Evolutionary conservation across 192 early-diverging fungal species (phyloP), one percentile per base, ranked within the genome.

Genomic region (Dissophora ornata): DNA sequence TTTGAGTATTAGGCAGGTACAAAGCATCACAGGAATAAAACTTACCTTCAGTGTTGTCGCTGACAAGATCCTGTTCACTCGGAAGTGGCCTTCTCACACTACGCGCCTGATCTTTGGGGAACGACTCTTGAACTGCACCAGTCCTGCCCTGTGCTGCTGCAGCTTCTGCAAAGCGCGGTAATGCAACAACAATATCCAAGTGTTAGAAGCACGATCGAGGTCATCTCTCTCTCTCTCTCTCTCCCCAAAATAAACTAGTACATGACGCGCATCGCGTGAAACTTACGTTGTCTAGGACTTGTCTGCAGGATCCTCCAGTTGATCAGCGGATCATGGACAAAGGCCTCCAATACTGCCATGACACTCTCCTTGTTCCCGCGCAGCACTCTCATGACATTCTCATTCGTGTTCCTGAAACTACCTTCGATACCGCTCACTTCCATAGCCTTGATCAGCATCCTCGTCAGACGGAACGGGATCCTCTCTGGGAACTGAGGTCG

Each of bases 371-470:
- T 95, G 86, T 99, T 97, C 19, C 91, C 90, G 2, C 97, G 86
- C 62, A 99, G 77, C 5, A 99, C 95, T 2, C 92, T 83, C 97
- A 99, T 98, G 1, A 96, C 96, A 67, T 96, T 90, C 66, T 98
- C 93, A 71, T 95, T 97, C 0, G 98, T 97, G n/a, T 91, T 94
- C 62, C 94, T 88, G 87, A 97, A 99, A 65, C 90, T 95, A 47
- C 98, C 98, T 67, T 99, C 95, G 46, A 96, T 95, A 7, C 94
- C 94, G 65, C 91, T 90, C 4, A 95, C 96, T 82, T 98, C 98
- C 98, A 99, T 99, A 8, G 98, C 96, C 65, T 96, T 95, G 40
- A 94, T 91, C n/a, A 99, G 80, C 98, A 99, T 99, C 13, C 98
- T 86, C 2, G 98, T 99, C 51, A 99, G 79, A 19, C 98, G 88